These are phyloP conservation scores for Wallacemonas sp. DNA, from an alignment of 208 protist genomes.

Conservation along the genomic window DNA sequence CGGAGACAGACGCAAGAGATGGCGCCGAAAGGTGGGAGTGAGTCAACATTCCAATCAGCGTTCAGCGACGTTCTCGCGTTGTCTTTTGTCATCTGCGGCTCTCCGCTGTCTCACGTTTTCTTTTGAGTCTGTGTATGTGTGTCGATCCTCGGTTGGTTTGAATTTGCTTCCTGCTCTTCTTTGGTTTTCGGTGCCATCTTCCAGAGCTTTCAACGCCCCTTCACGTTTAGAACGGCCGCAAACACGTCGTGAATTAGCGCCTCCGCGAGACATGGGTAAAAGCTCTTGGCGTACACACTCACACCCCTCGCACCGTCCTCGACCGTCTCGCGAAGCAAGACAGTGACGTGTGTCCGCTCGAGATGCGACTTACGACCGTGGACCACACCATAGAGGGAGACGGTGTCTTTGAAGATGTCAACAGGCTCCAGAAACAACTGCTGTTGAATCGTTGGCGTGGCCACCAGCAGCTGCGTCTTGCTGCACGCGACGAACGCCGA, in stretches of 20 bases:
- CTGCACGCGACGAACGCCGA: constrained; percentile 55
- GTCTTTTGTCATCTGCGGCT: no score
- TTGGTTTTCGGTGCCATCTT: no score
- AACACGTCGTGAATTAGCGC: constrained; percentile 59
- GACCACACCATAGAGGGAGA: constrained; percentile 59
- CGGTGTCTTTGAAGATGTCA: constrained; percentile 72
- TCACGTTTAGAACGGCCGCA: constrained; percentile 20
- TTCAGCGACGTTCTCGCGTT: no score
- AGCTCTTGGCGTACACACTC: constrained; percentile 42
- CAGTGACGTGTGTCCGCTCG: constrained; percentile 49
- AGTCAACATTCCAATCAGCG: no score
- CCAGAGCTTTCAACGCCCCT: no score
- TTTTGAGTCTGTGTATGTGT: no score
- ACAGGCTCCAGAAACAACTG: constrained; percentile 49
- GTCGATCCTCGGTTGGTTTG: no score
- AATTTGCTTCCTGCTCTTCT: no score
- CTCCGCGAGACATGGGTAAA: constrained; percentile 49
- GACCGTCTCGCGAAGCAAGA: constrained; percentile 53
- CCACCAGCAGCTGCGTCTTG: constrained; percentile 32
- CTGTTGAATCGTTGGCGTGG: constrained; percentile 29
- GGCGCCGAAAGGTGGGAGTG: no score
- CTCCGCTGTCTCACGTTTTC: no score
- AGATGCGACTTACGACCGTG: constrained; percentile 53
- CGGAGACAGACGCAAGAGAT: no score
- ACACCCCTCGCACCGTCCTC: constrained; percentile 42